Evolutionary conservation across 495 filamentous ascomycete genomes (phyloP), one percentile per base, ranked within the genome.

Genomic region (Daldinia caldariorum): DNA sequence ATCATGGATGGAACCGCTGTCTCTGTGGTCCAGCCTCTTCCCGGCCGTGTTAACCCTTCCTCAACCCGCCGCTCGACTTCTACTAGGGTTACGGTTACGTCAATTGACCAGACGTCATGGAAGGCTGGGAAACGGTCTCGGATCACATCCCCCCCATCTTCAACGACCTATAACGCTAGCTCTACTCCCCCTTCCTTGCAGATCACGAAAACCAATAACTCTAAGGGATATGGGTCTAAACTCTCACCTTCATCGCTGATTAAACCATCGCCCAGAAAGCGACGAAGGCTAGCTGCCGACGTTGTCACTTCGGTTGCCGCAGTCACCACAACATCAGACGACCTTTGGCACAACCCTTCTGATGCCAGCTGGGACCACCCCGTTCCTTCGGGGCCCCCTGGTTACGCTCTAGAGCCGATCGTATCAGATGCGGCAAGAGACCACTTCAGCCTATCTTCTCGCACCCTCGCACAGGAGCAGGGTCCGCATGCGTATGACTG

Each of bases 1-100:
- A 61, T 65, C 49, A 72, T 65, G 70, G 63, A 72, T 68, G 51
- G 61, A 65, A 68, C 61, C 41, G 56, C 67, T 51, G 63, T 67
- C 55, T 56, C 60, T 31, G 26, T 61, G 56, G 22, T 45, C 18
- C 66, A 63, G 43, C 43, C 66, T 10, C 38, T 49, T 69, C 31
- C 61, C 65, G 37, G 29, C 16, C 53, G 39, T 55, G 60, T 72
- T 39, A 61, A 69, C 16, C 29, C 58, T 50, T 18, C 53, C 16
- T 61, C 66, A 58, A 53, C 55, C 60, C 45, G 43, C 50, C 35
- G 43, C 18, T 29, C 58, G 56, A 26, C 65, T 54, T 61, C 56
- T 66, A 39, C 70, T 51, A 58, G 70, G 58, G 66, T 66, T 60
- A 43, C 55, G 58, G 66, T 66, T 60, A 43, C 55, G 66, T 54